Evolutionary conservation across 2,329 filamentous ascomycete genomes (phyloP), one percentile per base, ranked within the genome.

Genomic region (Fusarium sp.): DNA sequence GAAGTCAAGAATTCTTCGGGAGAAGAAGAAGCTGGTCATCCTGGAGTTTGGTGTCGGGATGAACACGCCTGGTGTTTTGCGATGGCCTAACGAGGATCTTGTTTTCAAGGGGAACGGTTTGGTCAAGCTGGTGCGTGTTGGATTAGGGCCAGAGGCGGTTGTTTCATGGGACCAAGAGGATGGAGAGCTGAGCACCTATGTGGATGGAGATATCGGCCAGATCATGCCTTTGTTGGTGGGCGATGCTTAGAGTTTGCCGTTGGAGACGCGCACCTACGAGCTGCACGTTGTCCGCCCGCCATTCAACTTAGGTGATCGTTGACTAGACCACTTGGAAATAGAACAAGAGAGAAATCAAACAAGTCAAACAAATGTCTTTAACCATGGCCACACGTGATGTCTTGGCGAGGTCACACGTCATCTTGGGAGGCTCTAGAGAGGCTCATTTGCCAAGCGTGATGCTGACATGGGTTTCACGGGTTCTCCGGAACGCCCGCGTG

Each of bases 51-150:
- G 77, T 0, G 77, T 77, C 0, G 77, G 77, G 0, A 75, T 74
- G 70, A 78, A 76, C n/a, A 78, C 77, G 0, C 75, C 77, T 0
- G 76, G 77, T 0, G 77, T 78, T 3, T 50, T 77, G 0, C 29
- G 77, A 2, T 79, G 77, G 77, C 77, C 76, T 0, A 75, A 78
- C 9, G 77, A 77, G 25, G 67, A 78, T 57, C n/a, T 78, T 3
- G 70, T 74, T 1, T 64, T 33, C 18, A 40, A 59, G 14, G 61
- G 64, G 0, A 40, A 60, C 1, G 77, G 77, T 1, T 38, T 66
- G 11, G 65, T 78, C 1, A 77, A 66, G 38, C 47, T 78, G 3
- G 58, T 78, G 16, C 67, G 77, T 0, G 20, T 77, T 8, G 76
- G 77, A 1, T 7, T 78, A 6, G 77, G 77, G 0, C 18, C 62